Evolutionary conservation across 129 eudicot genomes (phyloP).

Genomic region (Flaveria trinervia): DNA sequence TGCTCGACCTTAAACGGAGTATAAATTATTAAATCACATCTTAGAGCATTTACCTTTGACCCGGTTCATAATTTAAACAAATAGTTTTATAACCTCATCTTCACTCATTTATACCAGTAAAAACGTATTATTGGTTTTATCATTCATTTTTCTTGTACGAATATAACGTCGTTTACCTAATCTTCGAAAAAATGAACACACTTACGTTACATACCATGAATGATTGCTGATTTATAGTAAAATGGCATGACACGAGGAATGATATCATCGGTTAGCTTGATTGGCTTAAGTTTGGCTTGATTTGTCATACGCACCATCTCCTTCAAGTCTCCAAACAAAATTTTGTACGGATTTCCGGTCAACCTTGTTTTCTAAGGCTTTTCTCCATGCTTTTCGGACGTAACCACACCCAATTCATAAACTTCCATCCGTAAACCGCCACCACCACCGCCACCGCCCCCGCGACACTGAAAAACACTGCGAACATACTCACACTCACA

Average conservation of each 20-base stretch:
- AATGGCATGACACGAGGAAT: slow-evolving; percentile 26
- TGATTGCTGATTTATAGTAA: not conserved
- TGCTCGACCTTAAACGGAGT: too few species aligned
- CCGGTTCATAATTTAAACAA: too few species aligned
- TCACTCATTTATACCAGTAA: too few species aligned
- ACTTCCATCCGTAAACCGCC: not conserved
- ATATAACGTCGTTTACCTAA: too few species aligned
- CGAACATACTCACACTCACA: not conserved
- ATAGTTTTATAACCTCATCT: too few species aligned
- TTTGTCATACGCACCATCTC: slow-evolving; percentile 15
- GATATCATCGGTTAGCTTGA: slow-evolving; percentile 5
- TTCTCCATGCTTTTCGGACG: slow-evolving; percentile 14
- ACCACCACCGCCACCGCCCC: not conserved
- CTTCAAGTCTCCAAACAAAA: slow-evolving; percentile 10
- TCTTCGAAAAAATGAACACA: too few species aligned
- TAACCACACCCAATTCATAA: slow-evolving; percentile 17
- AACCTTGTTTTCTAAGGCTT: slow-evolving; percentile 12
- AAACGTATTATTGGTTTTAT: too few species aligned
- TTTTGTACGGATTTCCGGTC: slow-evolving; percentile 10
- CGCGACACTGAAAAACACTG: not conserved
- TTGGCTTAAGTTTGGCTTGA: slow-evolving; percentile 17
- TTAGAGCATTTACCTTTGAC: too few species aligned
- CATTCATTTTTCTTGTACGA: too few species aligned
- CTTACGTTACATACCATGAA: slow-evolving; percentile 1
- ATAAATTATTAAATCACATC: too few species aligned